Evolutionary conservation across 176 grass and related monocot genomes (phyloP).

Genomic region (Oryza glumipatula): DNA sequence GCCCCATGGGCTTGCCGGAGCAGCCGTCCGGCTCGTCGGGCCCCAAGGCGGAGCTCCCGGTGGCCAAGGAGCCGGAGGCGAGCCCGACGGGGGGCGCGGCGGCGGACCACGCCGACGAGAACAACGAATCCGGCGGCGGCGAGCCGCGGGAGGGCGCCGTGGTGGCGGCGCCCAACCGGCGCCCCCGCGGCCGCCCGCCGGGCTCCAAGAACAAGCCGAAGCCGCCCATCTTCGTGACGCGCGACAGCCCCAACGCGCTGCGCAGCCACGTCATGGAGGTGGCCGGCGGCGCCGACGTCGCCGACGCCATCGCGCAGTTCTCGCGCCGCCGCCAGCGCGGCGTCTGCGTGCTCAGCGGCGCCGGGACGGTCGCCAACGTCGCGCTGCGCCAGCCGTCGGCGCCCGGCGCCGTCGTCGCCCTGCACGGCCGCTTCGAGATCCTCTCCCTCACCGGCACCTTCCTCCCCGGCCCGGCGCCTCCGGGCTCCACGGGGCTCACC

Average conservation of each 20-base stretch:
- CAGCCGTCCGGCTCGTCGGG: slow-evolving; percentile 59
- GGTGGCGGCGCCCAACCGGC: slow-evolving; percentile 56
- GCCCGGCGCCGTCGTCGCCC: slow-evolving; percentile 67
- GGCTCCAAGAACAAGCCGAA: slow-evolving; percentile 98
- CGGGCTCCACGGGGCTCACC: slow-evolving; percentile 86
- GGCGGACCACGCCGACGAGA: slow-evolving; percentile 45
- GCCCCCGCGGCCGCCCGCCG: slow-evolving; percentile 82
- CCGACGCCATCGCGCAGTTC: slow-evolving; percentile 90
- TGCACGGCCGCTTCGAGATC: slow-evolving; percentile 95
- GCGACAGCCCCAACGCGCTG: slow-evolving; percentile 92
- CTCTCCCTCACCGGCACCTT: slow-evolving; percentile 90
- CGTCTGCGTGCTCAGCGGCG: slow-evolving; percentile 91
- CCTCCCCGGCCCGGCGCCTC: slow-evolving; percentile 81
- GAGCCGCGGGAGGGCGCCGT: slow-evolving; percentile 69
- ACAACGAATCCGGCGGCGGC: slow-evolving; percentile 58
- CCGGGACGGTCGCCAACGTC: slow-evolving; percentile 86
- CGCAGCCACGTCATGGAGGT: slow-evolving; percentile 97
- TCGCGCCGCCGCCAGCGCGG: slow-evolving; percentile 83
- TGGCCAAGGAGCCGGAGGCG: slow-evolving; percentile 44
- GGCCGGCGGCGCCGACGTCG: slow-evolving; percentile 77
- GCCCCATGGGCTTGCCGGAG: slow-evolving; percentile 68
- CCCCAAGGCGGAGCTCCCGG: slow-evolving; percentile 45
- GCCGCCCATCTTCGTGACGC: slow-evolving; percentile 93
- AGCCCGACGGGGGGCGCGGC: slow-evolving; percentile 33
- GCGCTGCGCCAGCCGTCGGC: slow-evolving; percentile 84